Percentiles rank a stretch among this genome's conserved stretches.
phyloP scores from a whole-genome alignment of 495 filamentous ascomycete species.

The Zalerion maritima region DNA sequence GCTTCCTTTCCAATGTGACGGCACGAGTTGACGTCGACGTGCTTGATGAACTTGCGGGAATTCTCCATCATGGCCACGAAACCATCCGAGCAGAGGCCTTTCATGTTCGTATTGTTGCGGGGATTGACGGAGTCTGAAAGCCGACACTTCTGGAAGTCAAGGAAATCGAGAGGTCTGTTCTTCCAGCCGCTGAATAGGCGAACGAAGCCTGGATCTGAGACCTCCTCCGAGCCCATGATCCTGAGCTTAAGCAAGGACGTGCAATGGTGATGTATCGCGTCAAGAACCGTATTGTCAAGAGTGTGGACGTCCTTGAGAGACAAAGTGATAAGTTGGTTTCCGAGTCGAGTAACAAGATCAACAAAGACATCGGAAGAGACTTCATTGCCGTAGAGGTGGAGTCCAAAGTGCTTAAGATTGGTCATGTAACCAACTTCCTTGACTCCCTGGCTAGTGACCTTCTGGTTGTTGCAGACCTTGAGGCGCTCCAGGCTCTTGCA shows the following conservation, averaged over 20 bases:
- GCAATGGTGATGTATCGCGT: constrained; percentile 53
- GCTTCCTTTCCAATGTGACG: constrained; percentile 55
- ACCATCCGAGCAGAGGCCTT: constrained; percentile 58
- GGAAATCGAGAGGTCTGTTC: constrained; percentile 49
- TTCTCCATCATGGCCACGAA: constrained; percentile 76
- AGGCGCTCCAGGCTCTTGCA: constrained; percentile 55
- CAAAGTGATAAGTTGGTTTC: constrained; percentile 50
- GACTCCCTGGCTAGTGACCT: constrained; percentile 30
- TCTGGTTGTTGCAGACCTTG: constrained; percentile 49
- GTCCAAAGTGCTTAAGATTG: constrained; percentile 55
- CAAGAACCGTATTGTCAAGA: constrained; percentile 46
- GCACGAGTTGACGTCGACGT: constrained; percentile 62
- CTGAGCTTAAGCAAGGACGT: constrained; percentile 56
- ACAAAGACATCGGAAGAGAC: constrained; percentile 42
- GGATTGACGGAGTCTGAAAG: constrained; percentile 48
- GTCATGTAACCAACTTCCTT: constrained; percentile 38
- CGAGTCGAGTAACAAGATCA: constrained; percentile 42
- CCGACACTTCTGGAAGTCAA: constrained; percentile 61
- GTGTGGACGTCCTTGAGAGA: constrained; percentile 47
- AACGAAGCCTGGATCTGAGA: constrained; percentile 55
- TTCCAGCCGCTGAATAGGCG: constrained; percentile 61
- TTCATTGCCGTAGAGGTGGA: constrained; percentile 43
- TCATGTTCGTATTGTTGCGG: constrained; percentile 39
- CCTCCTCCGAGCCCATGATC: constrained; percentile 56
- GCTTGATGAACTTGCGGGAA: constrained; percentile 46